A percentile compares a stretch with the other conserved stretches of the same genome.
phyloP scores from a whole-genome alignment of 768 basidiomycete genomes.

The Chalciporus sphaerocephalus region DNA sequence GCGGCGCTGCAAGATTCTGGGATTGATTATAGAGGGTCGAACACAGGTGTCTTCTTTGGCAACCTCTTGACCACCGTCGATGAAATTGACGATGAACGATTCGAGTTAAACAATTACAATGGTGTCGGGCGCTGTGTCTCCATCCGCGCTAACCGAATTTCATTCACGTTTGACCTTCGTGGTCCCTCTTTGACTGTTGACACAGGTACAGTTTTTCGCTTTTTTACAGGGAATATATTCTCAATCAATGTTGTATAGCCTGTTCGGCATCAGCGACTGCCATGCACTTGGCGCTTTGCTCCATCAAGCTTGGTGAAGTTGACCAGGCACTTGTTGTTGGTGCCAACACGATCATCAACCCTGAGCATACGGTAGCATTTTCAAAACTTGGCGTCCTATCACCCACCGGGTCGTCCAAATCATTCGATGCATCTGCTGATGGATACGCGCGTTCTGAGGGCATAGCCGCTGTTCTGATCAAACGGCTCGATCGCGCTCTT shows the following conservation, averaged over 20 bases:
- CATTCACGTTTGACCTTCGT: slow-evolving; percentile 33
- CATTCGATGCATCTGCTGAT: slow-evolving; percentile 31
- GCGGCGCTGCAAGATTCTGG: slow-evolving; percentile 44
- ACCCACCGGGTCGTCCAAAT: slow-evolving; percentile 30
- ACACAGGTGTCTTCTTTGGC: slow-evolving; percentile 41
- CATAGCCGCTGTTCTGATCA: slow-evolving; percentile 31
- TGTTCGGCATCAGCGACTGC: slow-evolving; percentile 47
- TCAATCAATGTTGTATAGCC: slow-evolving; percentile 4
- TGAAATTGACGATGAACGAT: slow-evolving; percentile 28
- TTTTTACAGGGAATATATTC: background rate
- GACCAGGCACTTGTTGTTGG: slow-evolving; percentile 43
- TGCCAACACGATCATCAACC: slow-evolving; percentile 28
- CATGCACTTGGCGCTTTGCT: slow-evolving; percentile 45
- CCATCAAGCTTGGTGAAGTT: slow-evolving; percentile 42
- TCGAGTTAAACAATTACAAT: slow-evolving; percentile 26
- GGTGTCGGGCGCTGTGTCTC: slow-evolving; percentile 31
- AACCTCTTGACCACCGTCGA: slow-evolving; percentile 26
- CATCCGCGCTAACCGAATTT: slow-evolving; percentile 31
- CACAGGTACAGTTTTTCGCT: slow-evolving; percentile 12
- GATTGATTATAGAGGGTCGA: slow-evolving; percentile 40
- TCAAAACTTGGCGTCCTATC: slow-evolving; percentile 34
- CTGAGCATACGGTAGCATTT: slow-evolving; percentile 25
- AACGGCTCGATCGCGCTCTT: slow-evolving; percentile 30
- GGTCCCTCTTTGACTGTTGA: slow-evolving; percentile 50
- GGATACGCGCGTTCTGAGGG: slow-evolving; percentile 32